Percentiles rank a stretch among this genome's conserved stretches.
phyloP scores from a whole-genome alignment of 139 green algal species.

The Coelastrella sp. region DNA sequence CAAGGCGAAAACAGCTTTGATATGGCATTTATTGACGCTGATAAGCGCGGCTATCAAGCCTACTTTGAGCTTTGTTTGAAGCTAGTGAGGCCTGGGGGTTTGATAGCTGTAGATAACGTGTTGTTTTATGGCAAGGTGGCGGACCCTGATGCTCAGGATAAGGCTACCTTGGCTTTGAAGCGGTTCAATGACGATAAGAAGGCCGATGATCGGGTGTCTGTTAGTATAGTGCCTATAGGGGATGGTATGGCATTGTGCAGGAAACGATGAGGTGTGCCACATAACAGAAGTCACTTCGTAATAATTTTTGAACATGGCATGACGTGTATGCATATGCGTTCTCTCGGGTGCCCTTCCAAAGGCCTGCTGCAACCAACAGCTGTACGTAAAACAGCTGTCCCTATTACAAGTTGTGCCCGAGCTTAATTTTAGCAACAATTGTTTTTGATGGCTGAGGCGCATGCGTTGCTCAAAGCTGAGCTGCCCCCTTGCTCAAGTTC shows the following conservation, averaged over 20 bases:
- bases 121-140: constrained; percentile 86
- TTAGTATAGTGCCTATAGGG: constrained; percentile 86
- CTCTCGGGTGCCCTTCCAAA: too few species aligned
- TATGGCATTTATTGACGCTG: constrained; percentile 94
- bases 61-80: constrained; percentile 92
- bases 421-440: too few species aligned
- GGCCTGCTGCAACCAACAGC: too few species aligned
- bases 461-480: too few species aligned
- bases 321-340: too few species aligned
- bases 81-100: constrained; percentile 87
- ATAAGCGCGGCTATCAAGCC: constrained; percentile 87
- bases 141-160: constrained; percentile 63
- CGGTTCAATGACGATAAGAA: constrained; percentile 85
- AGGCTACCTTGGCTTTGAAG: constrained; percentile 73
- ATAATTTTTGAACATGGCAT: too few species aligned
- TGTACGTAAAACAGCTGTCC: too few species aligned
- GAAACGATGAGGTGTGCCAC: constrained; percentile 54
- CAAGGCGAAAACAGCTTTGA: constrained; percentile 75
- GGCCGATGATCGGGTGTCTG: constrained; percentile 75
- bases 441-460: too few species aligned
- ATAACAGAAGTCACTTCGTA: too few species aligned
- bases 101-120: constrained; percentile 96
- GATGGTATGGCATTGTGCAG: constrained; percentile 91
- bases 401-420: too few species aligned
- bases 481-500: too few species aligned